A percentile compares a stretch with the other conserved stretches of the same genome.
Conservation (phyloP, 2,329 filamentous ascomycete species). For the Sphaerulina populicola region DNA sequence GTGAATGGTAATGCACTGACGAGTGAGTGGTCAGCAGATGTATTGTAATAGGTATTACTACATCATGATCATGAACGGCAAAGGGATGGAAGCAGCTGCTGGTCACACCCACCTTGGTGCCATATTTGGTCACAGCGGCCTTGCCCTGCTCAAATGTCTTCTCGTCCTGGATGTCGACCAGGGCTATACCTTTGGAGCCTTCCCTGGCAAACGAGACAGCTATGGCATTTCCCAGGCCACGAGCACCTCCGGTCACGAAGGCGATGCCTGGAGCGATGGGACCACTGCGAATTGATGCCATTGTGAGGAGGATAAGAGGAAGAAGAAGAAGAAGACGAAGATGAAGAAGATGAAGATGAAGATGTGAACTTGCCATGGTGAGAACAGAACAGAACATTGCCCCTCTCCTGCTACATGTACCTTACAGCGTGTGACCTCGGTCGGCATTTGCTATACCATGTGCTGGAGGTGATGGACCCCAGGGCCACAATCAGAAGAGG, state of each 20-base stretch:
- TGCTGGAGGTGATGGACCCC: not conserved
- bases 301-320: not conserved
- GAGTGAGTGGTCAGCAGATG: not conserved
- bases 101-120: constrained; percentile 14
- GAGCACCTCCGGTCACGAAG: constrained; percentile 26
- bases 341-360: not conserved
- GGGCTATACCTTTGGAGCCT: constrained; percentile 22
- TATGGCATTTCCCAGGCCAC: constrained; percentile 25
- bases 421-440: constrained; percentile 2
- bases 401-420: not conserved
- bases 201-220: constrained; percentile 26
- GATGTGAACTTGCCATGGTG: not conserved
- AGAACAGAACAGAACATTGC: not conserved
- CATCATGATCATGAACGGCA: too few relatives aligned
- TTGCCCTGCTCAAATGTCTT: constrained; percentile 22
- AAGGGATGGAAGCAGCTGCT: too few relatives aligned
- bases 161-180: constrained; percentile 24
- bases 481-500: not conserved
- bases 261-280: constrained; percentile 25
- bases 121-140: constrained; percentile 21
- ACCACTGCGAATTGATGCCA: constrained; percentile 11
- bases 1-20: constrained; percentile 21
- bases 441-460: not conserved
- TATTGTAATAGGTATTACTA: not conserved
- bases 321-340: not conserved